phyloP scores from a whole-genome alignment of 1,139 yeast species.

The Geotrichum armillariae region DNA sequence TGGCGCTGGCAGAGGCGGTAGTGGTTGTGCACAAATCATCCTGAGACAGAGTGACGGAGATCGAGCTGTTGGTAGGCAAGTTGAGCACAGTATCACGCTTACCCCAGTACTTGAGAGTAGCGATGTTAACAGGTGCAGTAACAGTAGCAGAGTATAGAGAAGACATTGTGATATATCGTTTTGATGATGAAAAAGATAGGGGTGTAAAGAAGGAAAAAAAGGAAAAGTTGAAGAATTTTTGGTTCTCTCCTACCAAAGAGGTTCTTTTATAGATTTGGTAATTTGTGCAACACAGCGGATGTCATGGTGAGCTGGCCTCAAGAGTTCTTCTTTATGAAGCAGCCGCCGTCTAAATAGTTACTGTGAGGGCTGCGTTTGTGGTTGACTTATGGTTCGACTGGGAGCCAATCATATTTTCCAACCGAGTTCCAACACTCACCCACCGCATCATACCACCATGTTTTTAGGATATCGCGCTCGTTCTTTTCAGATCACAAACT shows the following conservation, averaged over 20 bases:
- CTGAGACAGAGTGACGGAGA: conserved; percentile 90
- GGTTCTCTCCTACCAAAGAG: too few relatives aligned
- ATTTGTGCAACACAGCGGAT: background rate
- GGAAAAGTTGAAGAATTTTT: too few relatives aligned
- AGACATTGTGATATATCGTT: conserved; percentile 10
- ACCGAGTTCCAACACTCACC: too few relatives aligned
- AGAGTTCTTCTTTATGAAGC: background rate
- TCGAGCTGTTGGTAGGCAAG: conserved; percentile 92
- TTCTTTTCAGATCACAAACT: background rate
- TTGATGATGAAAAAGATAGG: too few relatives aligned
- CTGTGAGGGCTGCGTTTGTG: background rate
- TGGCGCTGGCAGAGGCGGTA: conserved; percentile 69
- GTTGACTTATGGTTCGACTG: too few relatives aligned
- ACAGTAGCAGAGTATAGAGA: conserved; percentile 66
- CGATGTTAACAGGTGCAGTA: conserved; percentile 97
- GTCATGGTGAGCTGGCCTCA: background rate
- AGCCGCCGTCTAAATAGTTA: background rate
- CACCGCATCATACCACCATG: too few relatives aligned
- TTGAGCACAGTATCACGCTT: conserved; percentile 85
- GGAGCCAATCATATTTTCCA: too few relatives aligned
- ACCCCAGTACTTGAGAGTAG: conserved; percentile 98
- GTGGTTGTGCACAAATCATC: conserved; percentile 88
- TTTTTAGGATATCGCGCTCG: conserved; percentile 7
- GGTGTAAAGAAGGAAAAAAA: too few relatives aligned
- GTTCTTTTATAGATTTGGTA: too few relatives aligned